Evolutionary conservation across 148 eudicot genomes (phyloP).

Genomic region (Euryodendron excelsum): DNA sequence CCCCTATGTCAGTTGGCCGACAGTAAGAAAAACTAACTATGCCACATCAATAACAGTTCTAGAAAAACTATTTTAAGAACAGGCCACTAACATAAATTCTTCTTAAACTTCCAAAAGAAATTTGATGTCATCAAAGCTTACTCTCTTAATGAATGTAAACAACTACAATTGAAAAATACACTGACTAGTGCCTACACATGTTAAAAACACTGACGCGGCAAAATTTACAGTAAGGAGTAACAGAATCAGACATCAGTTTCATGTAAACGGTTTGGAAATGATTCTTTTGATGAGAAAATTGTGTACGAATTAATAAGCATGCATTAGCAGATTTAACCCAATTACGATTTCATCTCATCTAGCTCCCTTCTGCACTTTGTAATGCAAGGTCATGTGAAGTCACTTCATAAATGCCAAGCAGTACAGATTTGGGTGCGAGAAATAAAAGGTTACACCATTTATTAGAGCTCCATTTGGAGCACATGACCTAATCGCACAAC

Average conservation of each 20-base stretch:
- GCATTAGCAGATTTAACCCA: neutral
- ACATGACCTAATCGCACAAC: neutral
- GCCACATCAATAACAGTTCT: neutral
- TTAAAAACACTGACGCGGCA: too few relatives aligned
- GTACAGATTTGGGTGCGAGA: neutral
- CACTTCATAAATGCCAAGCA: neutral
- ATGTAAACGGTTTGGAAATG: neutral
- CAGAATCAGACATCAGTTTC: neutral
- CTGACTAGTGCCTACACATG: too few relatives aligned
- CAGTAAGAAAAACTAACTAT: neutral
- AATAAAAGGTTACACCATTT: conserved; percentile 2
- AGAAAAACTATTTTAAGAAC: neutral
- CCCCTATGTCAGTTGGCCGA: neutral
- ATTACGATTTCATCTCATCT: neutral
- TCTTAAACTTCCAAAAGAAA: neutral
- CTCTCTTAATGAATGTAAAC: neutral
- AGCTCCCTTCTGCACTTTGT: neutral
- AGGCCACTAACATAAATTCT: neutral
- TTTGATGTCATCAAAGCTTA: neutral
- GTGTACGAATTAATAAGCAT: neutral
- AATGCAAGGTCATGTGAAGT: neutral
- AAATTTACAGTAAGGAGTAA: neutral
- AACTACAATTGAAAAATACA: neutral
- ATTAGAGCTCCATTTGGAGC: neutral
- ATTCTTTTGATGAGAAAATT: neutral